A percentile compares a stretch with the other conserved stretches of the same genome.
Evolutionary conservation across 768 basidiomycete species (phyloP).

Genomic region (Lactifluus subvellereus): DNA sequence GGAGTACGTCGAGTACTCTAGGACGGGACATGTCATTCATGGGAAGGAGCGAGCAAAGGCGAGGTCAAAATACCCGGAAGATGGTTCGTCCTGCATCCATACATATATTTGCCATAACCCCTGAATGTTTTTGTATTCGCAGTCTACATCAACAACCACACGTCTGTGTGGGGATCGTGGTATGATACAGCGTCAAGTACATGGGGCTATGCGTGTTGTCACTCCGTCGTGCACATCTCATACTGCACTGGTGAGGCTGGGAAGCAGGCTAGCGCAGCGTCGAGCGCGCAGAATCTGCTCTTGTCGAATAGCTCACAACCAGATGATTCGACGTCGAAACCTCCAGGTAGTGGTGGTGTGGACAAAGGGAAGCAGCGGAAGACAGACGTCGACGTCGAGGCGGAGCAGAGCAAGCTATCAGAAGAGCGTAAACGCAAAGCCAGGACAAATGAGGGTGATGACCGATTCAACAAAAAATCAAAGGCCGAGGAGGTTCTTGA

Average conservation of each 20-base stretch:
- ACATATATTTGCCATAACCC: neutral
- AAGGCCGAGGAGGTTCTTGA: slow-evolving; percentile 78
- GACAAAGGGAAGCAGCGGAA: slow-evolving; percentile 27
- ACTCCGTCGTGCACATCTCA: slow-evolving; percentile 76
- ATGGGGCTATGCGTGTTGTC: slow-evolving; percentile 97
- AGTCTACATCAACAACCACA: slow-evolving; percentile 94
- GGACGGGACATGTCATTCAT: slow-evolving; percentile 85
- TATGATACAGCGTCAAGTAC: slow-evolving; percentile 60
- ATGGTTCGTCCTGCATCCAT: slow-evolving; percentile 53
- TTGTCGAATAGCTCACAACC: slow-evolving; percentile 24
- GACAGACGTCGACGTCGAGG: slow-evolving; percentile 18
- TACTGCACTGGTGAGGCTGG: slow-evolving; percentile 89
- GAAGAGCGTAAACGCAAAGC: slow-evolving; percentile 31
- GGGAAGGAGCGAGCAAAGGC: slow-evolving; percentile 85
- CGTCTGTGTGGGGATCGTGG: slow-evolving; percentile 96
- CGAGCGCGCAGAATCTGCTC: slow-evolving; percentile 65
- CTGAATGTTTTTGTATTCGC: slow-evolving; percentile 14
- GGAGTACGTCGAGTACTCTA: slow-evolving; percentile 94
- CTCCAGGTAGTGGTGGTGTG: neutral
- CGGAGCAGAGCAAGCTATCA: slow-evolving; percentile 25
- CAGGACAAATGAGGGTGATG: slow-evolving; percentile 43
- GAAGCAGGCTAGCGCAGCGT: slow-evolving; percentile 71
- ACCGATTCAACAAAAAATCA: slow-evolving; percentile 73
- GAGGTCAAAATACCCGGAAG: slow-evolving; percentile 92
- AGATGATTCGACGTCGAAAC: slow-evolving; percentile 14